Evolutionary conservation across 108 stramenopile species (phyloP).

Genomic region (Nitzschia sp.): DNA sequence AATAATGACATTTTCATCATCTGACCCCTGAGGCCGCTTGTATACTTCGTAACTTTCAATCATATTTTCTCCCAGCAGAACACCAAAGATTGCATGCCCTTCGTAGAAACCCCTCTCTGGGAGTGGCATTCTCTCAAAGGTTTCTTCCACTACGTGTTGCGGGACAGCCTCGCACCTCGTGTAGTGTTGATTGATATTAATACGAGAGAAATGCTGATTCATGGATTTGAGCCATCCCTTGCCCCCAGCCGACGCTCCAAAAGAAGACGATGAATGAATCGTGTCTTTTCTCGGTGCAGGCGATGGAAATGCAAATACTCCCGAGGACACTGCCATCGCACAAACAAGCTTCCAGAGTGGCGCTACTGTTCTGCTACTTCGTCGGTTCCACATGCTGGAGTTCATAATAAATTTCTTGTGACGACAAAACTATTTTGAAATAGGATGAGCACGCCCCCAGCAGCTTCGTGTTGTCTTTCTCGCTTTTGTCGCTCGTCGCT

Average conservation of each 20-base stretch:
- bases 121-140: conserved; percentile 22
- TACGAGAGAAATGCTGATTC: too few species aligned
- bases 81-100: conserved; percentile 41
- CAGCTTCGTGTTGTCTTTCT: too few species aligned
- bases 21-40: conserved; percentile 2
- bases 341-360: background rate
- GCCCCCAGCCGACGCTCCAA: too few species aligned
- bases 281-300: too few species aligned
- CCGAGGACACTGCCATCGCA: background rate
- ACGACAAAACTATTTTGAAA: too few species aligned
- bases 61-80: conserved; percentile 22
- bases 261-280: too few species aligned
- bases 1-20: conserved; percentile 30
- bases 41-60: conserved; percentile 48
- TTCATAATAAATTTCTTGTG: too few species aligned
- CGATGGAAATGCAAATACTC: background rate
- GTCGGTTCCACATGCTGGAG: background rate
- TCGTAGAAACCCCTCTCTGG: conserved; percentile 23
- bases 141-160: background rate
- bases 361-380: background rate
- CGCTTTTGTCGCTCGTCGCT: too few species aligned
- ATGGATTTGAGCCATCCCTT: too few species aligned
- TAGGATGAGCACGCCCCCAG: too few species aligned
- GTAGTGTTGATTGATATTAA: background rate
- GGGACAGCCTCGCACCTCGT: background rate